Conservation (phyloP, 192 early-diverging fungal genomes). For the Podila epicladia region DNA sequence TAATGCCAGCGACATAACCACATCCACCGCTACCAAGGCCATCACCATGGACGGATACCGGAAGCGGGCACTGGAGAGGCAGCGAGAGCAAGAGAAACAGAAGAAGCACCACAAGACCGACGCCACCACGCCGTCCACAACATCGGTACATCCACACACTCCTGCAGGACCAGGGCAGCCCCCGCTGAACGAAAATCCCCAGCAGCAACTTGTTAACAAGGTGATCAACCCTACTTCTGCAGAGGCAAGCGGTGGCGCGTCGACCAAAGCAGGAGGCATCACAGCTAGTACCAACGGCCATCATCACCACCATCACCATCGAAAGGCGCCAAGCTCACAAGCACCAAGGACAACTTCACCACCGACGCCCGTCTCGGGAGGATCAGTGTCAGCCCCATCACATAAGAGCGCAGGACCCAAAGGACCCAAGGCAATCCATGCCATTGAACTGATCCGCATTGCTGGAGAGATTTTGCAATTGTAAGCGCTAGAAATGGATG, state of each 20-base stretch:
- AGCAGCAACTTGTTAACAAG: background rate
- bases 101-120: constrained; percentile 17
- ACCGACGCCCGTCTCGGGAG: constrained; percentile 29
- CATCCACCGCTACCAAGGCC: background rate
- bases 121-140: background rate
- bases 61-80: constrained; percentile 35
- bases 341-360: constrained; percentile 36
- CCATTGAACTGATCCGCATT: constrained; percentile 47
- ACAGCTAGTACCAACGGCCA: background rate
- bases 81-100: constrained; percentile 13
- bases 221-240: background rate
- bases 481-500: constrained; percentile 9
- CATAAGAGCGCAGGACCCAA: constrained; percentile 3
- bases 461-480: constrained; percentile 47
- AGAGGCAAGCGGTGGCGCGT: background rate
- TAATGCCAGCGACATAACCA: background rate
- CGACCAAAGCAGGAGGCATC: background rate
- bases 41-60: constrained; percentile 46
- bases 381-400: constrained; percentile 3
- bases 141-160: background rate
- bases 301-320: constrained; percentile 5
- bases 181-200: background rate
- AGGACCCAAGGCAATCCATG: constrained; percentile 44
- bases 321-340: constrained; percentile 16
- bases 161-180: background rate